These are phyloP conservation scores for Trichoderma sp. DNA, from an alignment of 2,329 filamentous ascomycete genomes.

Conservation along the genomic window DNA sequence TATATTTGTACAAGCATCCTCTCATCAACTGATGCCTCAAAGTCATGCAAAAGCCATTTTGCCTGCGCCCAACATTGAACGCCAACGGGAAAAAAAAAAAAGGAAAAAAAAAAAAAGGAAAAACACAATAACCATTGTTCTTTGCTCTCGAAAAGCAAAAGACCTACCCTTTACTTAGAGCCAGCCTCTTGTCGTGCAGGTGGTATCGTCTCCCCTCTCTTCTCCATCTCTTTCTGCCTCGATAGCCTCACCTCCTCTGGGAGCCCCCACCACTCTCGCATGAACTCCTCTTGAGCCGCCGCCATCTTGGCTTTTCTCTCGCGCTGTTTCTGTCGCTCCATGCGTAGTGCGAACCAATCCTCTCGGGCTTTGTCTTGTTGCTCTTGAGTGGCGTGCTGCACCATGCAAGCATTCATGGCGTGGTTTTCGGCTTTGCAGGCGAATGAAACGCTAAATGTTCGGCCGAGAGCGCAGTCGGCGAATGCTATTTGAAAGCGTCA, in stretches of 20 bases:
- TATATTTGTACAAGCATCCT: slow-evolving; percentile 16
- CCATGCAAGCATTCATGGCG: slow-evolving; percentile 94
- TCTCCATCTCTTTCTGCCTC: slow-evolving; percentile 54
- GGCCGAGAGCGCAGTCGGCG: slow-evolving; percentile 82
- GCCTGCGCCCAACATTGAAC: slow-evolving; percentile 14
- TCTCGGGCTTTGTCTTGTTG: slow-evolving; percentile 87
- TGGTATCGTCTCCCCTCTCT: slow-evolving; percentile 54
- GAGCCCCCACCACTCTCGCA: slow-evolving; percentile 68
- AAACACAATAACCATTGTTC: not conserved
- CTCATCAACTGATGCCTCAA: not conserved
- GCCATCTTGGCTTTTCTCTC: slow-evolving; percentile 64
- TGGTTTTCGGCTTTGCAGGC: slow-evolving; percentile 77
- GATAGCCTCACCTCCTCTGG: slow-evolving; percentile 57
- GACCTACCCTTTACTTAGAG: not conserved
- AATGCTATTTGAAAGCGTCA: slow-evolving; percentile 64
- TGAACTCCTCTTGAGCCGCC: slow-evolving; percentile 64
- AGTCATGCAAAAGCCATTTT: not conserved
- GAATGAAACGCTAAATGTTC: slow-evolving; percentile 86
- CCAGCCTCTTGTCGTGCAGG: slow-evolving; percentile 1
- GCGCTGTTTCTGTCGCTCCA: slow-evolving; percentile 68
- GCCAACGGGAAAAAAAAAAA: not conserved
- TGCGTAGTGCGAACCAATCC: slow-evolving; percentile 84
- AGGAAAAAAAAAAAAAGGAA: not conserved
- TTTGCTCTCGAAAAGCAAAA: not conserved
- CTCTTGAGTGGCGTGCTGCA: slow-evolving; percentile 76